Evolutionary conservation across 345 rosid species (phyloP).

Genomic region (Eucalyptus pauciflora): DNA sequence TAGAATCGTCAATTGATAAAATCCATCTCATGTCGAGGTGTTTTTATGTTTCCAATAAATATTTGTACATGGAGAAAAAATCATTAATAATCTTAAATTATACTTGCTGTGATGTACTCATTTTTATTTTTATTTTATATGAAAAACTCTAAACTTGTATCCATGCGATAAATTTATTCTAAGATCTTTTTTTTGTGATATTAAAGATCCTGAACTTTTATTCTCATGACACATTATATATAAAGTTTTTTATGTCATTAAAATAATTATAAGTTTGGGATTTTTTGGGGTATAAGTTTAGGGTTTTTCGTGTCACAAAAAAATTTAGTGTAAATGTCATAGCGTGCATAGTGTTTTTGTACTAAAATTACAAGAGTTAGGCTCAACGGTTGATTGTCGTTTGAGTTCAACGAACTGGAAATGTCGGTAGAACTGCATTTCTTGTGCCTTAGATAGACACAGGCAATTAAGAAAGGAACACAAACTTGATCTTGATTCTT

Average conservation of each 20-base stretch:
- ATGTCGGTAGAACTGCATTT: neutral
- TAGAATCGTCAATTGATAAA: neutral
- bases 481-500: no score
- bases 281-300: no score
- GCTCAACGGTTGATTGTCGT: neutral
- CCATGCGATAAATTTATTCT: no score
- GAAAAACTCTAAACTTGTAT: no score
- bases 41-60: no score
- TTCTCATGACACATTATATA: no score
- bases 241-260: no score
- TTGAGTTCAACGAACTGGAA: neutral
- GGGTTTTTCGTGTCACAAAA: fast-evolving
- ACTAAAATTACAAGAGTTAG: neutral
- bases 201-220: fast-evolving
- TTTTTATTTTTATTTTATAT: no score
- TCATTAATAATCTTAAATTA: no score
- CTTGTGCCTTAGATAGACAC: neutral
- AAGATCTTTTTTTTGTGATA: fast-evolving
- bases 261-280: neutral
- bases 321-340: fast-evolving
- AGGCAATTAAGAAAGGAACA: no score
- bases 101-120: fast-evolving
- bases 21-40: neutral
- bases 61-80: no score
- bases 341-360: fast-evolving